A percentile compares a stretch with the other conserved stretches of the same genome.
Conservation (phyloP, 768 basidiomycete species). For the Trametes coccinea region DNA sequence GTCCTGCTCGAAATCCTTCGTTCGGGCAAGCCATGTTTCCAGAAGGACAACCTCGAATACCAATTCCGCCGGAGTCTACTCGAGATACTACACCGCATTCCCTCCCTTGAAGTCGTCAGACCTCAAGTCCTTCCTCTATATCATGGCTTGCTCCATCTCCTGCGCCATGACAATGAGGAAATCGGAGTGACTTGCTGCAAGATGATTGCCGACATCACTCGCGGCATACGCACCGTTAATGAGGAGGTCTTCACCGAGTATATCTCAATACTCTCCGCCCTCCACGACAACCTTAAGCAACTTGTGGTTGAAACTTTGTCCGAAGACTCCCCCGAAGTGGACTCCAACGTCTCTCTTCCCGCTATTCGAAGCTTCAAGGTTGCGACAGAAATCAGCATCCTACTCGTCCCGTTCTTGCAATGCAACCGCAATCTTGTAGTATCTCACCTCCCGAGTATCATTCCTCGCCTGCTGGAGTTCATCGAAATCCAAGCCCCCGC, state of each 20-base stretch:
- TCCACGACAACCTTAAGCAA: conserved; percentile 70
- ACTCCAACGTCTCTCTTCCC: conserved; percentile 60
- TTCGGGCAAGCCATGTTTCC: conserved; percentile 63
- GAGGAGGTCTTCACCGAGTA: conserved; percentile 80
- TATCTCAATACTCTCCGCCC: conserved; percentile 75
- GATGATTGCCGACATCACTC: conserved; percentile 84
- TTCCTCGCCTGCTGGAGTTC: conserved; percentile 78
- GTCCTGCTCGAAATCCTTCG: conserved; percentile 72
- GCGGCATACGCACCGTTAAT: conserved; percentile 69
- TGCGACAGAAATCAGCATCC: conserved; percentile 89
- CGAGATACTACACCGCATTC: conserved; percentile 87
- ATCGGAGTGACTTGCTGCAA: conserved; percentile 91
- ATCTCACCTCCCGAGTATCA: conserved; percentile 65
- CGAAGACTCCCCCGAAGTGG: conserved; percentile 56
- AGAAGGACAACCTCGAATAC: conserved; percentile 70
- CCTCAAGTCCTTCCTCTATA: conserved; percentile 68
- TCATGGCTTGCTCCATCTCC: conserved; percentile 77
- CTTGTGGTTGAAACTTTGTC: conserved; percentile 77
- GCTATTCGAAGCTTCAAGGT: conserved; percentile 91
- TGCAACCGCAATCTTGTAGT: conserved; percentile 66
- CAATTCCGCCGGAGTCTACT: conserved; percentile 85
- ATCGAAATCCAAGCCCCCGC: conserved; percentile 79
- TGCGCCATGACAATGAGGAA: conserved; percentile 94
- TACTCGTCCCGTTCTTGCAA: conserved; percentile 89
- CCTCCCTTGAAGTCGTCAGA: conserved; percentile 76